phyloP scores from a whole-genome alignment of 805 yeast genomes.

The Myxozyma neglecta region DNA sequence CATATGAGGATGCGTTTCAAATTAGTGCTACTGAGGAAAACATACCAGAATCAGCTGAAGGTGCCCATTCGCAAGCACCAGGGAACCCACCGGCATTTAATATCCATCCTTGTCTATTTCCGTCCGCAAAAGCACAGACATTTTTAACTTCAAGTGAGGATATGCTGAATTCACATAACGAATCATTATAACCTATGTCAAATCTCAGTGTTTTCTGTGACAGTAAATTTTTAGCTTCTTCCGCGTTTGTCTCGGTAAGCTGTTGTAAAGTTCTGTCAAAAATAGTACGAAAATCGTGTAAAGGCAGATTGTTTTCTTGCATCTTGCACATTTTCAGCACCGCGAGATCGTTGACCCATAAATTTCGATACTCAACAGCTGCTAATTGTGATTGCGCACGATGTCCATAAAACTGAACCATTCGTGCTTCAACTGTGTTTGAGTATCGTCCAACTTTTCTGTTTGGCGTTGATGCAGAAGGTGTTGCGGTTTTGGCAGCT shows the following conservation, averaged over 20 bases:
- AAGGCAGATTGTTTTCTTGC: neutral
- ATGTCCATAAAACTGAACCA: conserved; percentile 13
- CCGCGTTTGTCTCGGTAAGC: neutral
- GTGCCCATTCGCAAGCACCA: conserved; percentile 28
- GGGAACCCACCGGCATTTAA: conserved; percentile 26
- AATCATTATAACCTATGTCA: conserved; percentile 7
- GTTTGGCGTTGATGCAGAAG: neutral
- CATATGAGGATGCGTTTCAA: neutral
- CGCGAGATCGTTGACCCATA: conserved; percentile 25
- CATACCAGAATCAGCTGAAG: conserved; percentile 12
- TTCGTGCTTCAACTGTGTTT: conserved; percentile 6
- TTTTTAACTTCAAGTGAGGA: neutral
- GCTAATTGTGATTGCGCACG: neutral
- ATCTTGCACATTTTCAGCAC: neutral
- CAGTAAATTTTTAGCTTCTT: neutral
- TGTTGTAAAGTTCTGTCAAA: neutral
- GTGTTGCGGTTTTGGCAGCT: neutral
- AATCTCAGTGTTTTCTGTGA: neutral
- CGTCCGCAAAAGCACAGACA: neutral
- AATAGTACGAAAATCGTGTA: neutral
- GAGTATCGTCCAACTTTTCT: neutral
- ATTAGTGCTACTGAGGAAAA: neutral
- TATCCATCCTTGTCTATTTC: conserved; percentile 14
- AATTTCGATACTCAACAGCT: conserved; percentile 13
- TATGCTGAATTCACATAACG: neutral